Percentiles rank a stretch among this genome's conserved stretches.
Evolutionary conservation across 371 early-diverging fungal species (phyloP).

Genomic region (Mucor indicus): DNA sequence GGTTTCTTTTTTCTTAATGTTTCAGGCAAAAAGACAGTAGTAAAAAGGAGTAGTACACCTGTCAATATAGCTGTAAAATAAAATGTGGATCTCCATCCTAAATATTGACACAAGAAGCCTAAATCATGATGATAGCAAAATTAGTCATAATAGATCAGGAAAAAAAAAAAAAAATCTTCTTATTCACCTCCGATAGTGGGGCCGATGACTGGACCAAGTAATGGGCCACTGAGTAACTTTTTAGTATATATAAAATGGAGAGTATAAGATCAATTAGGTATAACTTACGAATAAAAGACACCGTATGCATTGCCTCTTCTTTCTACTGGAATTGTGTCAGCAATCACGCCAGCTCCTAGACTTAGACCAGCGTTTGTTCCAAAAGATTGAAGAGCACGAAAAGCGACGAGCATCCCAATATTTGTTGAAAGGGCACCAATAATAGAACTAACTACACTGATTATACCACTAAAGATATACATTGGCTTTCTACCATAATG

Average conservation of each 20-base stretch:
- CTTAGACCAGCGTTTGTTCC: conserved; percentile 64
- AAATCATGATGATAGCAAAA: not conserved
- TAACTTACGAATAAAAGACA: conserved; percentile 21
- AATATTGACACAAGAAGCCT: conserved; percentile 47
- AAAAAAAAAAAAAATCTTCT: too few species aligned
- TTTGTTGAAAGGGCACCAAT: conserved; percentile 55
- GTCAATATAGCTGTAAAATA: not conserved
- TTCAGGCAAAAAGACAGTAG: conserved; percentile 27
- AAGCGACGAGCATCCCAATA: conserved; percentile 52
- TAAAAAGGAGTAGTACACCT: conserved; percentile 15
- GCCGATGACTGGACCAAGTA: conserved; percentile 44
- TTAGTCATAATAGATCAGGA: too few species aligned
- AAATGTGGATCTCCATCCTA: conserved; percentile 66
- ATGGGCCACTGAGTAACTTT: conserved; percentile 17
- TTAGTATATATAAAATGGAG: not conserved
- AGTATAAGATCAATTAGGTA: not conserved
- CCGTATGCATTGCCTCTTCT: conserved; percentile 33
- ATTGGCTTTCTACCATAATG: conserved; percentile 54
- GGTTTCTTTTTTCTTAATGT: conserved; percentile 13
- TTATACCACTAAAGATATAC: conserved; percentile 52
- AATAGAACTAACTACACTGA: conserved; percentile 58
- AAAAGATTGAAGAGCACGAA: conserved; percentile 64
- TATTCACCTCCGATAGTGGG: conserved; percentile 49
- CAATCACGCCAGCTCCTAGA: conserved; percentile 43
- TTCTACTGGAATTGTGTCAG: conserved; percentile 29